A percentile compares a stretch with the other conserved stretches of the same genome.
Evolutionary conservation across 805 yeast genomes (phyloP).

Genomic region (Schwanniomyces sp.): DNA sequence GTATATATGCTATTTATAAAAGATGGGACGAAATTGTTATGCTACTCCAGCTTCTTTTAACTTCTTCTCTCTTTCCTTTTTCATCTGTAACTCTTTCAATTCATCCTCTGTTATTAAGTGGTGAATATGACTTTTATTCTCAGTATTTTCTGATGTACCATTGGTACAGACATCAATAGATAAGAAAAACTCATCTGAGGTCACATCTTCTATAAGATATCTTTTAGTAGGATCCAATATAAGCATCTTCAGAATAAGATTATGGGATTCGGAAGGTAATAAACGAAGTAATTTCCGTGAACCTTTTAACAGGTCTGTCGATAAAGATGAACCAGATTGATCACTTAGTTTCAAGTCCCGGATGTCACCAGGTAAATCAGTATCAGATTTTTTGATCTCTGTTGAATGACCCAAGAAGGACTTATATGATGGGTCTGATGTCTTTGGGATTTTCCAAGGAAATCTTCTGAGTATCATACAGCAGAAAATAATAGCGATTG

Average conservation of each 20-base stretch:
- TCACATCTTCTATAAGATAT: constrained; percentile 55
- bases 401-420: constrained; percentile 47
- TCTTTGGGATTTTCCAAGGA: constrained; percentile 95
- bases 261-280: constrained; percentile 67
- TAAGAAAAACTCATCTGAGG: constrained; percentile 57
- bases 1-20: not conserved
- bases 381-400: constrained; percentile 7
- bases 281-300: constrained; percentile 71
- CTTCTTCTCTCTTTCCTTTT: constrained; percentile 25
- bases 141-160: constrained; percentile 13
- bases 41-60: constrained; percentile 19
- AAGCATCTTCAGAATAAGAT: constrained; percentile 65
- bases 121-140: constrained; percentile 52
- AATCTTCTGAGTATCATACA: constrained; percentile 85
- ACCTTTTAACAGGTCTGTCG: constrained; percentile 44
- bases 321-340: not conserved
- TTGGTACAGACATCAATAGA: constrained; percentile 55
- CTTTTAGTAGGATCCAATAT: constrained; percentile 58
- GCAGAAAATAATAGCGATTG: constrained; percentile 86
- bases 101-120: constrained; percentile 71
- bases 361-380: constrained; percentile 2
- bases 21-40: not conserved
- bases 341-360: not conserved
- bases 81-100: constrained; percentile 35
- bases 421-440: constrained; percentile 69